phyloP scores from a whole-genome alignment of 2,329 filamentous ascomycete genomes.

The Rhexocercosporidium sp. region DNA sequence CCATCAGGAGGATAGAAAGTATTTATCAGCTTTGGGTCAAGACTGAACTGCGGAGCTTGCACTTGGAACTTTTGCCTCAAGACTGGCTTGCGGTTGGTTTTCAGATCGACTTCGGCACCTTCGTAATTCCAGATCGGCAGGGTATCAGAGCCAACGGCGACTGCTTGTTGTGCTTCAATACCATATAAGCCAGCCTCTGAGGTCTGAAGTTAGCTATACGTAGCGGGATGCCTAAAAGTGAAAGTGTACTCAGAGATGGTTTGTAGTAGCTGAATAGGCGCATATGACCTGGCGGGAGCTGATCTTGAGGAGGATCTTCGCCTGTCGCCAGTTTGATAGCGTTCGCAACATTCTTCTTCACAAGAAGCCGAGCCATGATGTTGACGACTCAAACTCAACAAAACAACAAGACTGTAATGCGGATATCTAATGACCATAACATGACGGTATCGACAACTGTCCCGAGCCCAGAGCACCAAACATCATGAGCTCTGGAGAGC shows the following conservation, averaged over 20 bases:
- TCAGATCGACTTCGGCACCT: background rate
- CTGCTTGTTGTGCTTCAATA: constrained; percentile 3
- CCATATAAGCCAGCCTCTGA: constrained; percentile 12
- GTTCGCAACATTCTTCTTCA: constrained; percentile 5
- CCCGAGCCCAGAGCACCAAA: no score
- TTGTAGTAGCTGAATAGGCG: constrained; percentile 6
- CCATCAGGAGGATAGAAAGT: constrained; percentile 48
- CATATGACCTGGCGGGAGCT: background rate
- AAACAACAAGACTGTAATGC: background rate
- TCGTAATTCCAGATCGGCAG: constrained; percentile 9
- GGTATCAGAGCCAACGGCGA: background rate
- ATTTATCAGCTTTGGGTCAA: constrained; percentile 16
- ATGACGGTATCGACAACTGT: background rate
- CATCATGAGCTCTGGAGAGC: no score
- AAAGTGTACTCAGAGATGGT: background rate
- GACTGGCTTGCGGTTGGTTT: background rate
- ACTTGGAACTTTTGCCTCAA: constrained; percentile 18
- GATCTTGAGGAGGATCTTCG: constrained; percentile 1
- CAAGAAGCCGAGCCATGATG: constrained; percentile 12
- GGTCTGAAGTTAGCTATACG: background rate
- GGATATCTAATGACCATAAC: background rate
- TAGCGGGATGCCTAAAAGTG: no score
- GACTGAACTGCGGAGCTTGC: constrained; percentile 17
- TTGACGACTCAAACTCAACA: no score
- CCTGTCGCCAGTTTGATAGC: constrained; percentile 1